Evolutionary conservation across 805 yeast species (phyloP).

Genomic region (Cyberlindnera mississippiensis): DNA sequence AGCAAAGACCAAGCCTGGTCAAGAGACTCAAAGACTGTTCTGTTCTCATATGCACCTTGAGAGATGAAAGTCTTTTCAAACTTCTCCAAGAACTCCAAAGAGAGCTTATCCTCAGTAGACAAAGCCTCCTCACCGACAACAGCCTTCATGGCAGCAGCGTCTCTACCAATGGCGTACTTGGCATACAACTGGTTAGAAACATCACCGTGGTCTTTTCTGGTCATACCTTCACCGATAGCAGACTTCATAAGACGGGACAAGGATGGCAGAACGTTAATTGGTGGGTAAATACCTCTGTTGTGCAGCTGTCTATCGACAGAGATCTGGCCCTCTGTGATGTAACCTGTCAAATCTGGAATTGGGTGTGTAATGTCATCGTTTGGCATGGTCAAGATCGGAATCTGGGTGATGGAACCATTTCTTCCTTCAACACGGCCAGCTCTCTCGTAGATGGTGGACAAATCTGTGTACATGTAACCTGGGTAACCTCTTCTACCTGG

Average conservation of each 20-base stretch:
- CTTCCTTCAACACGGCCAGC: conserved; percentile 99
- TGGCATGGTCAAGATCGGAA: conserved; percentile 99
- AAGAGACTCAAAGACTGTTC: conserved; percentile 90
- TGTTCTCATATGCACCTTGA: conserved; percentile 96
- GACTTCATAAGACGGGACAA: conserved; percentile 97
- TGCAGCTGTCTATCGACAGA: conserved; percentile 93
- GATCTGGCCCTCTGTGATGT: conserved; percentile 98
- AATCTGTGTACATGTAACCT: conserved; percentile 99
- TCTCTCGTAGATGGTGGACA: conserved; percentile 97
- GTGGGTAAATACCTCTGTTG: conserved; percentile 98
- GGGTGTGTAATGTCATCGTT: conserved; percentile 99
- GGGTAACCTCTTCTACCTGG: conserved; percentile 99
- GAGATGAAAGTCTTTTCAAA: conserved; percentile 93
- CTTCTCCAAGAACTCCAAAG: conserved; percentile 95
- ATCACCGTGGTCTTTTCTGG: conserved; percentile 99
- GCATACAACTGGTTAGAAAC: conserved; percentile 98
- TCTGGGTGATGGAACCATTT: conserved; percentile 98
- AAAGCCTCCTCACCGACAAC: conserved; percentile 99
- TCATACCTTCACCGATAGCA: conserved; percentile 99
- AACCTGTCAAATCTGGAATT: conserved; percentile 99
- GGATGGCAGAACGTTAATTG: conserved; percentile 96
- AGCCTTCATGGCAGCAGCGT: conserved; percentile 99
- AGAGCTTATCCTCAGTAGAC: conserved; percentile 94
- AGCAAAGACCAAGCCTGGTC: conserved; percentile 98
- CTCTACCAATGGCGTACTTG: conserved; percentile 98